Percentiles rank a stretch among this genome's conserved stretches.
phyloP scores from a whole-genome alignment of 176 grass and related monocot species.

The Triticum dicoccoides region DNA sequence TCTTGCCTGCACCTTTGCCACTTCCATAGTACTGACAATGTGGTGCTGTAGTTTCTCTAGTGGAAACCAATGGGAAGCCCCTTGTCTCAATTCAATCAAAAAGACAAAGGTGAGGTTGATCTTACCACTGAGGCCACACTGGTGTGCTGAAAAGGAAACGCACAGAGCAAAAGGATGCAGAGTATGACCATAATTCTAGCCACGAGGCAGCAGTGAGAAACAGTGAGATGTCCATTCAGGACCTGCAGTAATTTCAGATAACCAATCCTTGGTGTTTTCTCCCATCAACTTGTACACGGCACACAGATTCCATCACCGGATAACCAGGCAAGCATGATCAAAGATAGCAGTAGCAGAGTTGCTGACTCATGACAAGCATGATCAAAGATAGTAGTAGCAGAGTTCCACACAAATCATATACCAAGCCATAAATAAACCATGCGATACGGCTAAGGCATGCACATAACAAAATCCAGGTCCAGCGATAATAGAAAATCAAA shows the following conservation, averaged over 20 bases:
- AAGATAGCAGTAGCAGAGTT: neutral
- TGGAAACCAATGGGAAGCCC: no score
- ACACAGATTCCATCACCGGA: neutral
- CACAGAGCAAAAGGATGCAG: neutral
- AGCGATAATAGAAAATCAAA: neutral
- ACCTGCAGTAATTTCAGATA: neutral
- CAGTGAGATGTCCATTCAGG: neutral
- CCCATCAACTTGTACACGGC: neutral
- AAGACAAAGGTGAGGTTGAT: no score
- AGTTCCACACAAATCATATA: neutral
- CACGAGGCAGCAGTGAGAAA: neutral
- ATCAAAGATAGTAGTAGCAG: no score
- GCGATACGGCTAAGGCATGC: neutral
- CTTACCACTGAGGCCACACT: no score
- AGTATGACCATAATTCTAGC: no score
- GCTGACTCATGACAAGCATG: no score
- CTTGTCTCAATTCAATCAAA: no score
- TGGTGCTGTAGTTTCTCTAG: no score
- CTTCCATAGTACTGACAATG: no score
- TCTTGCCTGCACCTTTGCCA: no score
- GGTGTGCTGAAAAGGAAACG: neutral
- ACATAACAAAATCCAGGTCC: neutral
- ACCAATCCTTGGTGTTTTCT: neutral
- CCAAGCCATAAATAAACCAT: neutral
- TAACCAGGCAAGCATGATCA: neutral